Evolutionary conservation across 805 yeast genomes (phyloP), one percentile per base, ranked within the genome.

Genomic region (Saturnispora bothae): DNA sequence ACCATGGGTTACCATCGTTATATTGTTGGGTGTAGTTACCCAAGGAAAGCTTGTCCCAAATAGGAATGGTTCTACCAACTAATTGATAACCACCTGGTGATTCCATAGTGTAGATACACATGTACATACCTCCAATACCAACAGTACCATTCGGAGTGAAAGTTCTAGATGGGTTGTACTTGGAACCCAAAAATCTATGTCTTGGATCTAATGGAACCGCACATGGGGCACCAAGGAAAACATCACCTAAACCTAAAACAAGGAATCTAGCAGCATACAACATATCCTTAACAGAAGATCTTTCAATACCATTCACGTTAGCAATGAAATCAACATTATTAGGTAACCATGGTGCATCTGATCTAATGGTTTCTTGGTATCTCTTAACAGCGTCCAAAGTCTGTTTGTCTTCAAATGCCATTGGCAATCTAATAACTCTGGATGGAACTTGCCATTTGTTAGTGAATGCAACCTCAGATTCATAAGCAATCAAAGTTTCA

Each of bases 51-150:
- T 85, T 88, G 59, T 89, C 98, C 98, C 98, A 89, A 50, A 89
- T 88, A 39, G 97, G 97, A 48, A 92, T 78, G 9, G 98, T 89
- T 56, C 97, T 76, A 41, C 97, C 98, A 45, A 86, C 89, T 50
- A 89, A 71, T 64, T 89, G 97, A 63, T 89, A 89, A 23, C 98
- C 98, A 63, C 98, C 98, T 34, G 98, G 98, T 19, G 96, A 85
- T 48, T 85, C 94, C 89, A 89, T 88, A 23, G 97, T 85, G 62
- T 89, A 89, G 50, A 89, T 88, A 66, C 97, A 89, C 97, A 89
- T 88, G 70, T 86, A 92, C 83, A 82, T 85, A 50, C 98, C 97
- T 46, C 98, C 98, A 56, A 92, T 79, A 54, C 98, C 98, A 44
- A 89, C 97, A 27, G 92, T 83, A 49, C 98, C 98, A 55, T 85